phyloP scores from a whole-genome alignment of 1,284 basidiomycete species.

The Crepidotus sp. region DNA sequence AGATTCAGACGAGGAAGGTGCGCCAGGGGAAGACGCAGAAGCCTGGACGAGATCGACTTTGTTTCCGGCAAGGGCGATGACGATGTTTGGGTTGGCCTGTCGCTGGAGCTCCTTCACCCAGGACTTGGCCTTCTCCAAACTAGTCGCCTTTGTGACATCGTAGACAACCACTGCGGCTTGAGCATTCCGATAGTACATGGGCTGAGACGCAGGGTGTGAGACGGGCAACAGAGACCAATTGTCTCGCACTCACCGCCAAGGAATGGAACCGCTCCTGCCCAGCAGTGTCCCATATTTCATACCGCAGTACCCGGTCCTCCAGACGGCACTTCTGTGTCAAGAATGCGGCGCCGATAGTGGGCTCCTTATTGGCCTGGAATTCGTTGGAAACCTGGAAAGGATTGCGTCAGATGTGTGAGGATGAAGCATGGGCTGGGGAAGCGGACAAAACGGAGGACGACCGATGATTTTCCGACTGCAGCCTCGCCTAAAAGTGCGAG shows the following conservation, averaged over 20 bases:
- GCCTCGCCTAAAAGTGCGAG: slow-evolving; percentile 73
- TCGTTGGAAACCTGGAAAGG: slow-evolving; percentile 73
- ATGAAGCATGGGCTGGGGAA: slow-evolving; percentile 13
- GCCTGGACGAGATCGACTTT: slow-evolving; percentile 89
- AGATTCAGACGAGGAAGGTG: slow-evolving; percentile 47
- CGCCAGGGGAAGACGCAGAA: slow-evolving; percentile 44
- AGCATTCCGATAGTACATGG: slow-evolving; percentile 98
- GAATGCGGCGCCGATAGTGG: slow-evolving; percentile 96
- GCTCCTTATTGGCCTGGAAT: slow-evolving; percentile 95
- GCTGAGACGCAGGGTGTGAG: slow-evolving; percentile 35
- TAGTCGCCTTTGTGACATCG: slow-evolving; percentile 90
- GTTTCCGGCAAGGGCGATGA: slow-evolving; percentile 94
- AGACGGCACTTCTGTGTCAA: slow-evolving; percentile 86
- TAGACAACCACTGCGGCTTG: slow-evolving; percentile 98
- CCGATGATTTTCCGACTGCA: slow-evolving; percentile 98
- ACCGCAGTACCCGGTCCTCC: slow-evolving; percentile 86
- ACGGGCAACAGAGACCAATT: slow-evolving; percentile 9
- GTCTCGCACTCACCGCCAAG: slow-evolving; percentile 57
- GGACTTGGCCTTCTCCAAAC: slow-evolving; percentile 97
- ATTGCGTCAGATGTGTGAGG: slow-evolving; percentile 11
- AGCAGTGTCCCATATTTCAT: slow-evolving; percentile 96
- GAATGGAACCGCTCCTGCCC: slow-evolving; percentile 94
- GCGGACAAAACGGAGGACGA: slow-evolving; percentile 94
- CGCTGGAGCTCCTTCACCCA: slow-evolving; percentile 99
- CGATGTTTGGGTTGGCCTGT: slow-evolving; percentile 98